Conservation (phyloP, 768 basidiomycete species). For the Serendipita sp. region DNA sequence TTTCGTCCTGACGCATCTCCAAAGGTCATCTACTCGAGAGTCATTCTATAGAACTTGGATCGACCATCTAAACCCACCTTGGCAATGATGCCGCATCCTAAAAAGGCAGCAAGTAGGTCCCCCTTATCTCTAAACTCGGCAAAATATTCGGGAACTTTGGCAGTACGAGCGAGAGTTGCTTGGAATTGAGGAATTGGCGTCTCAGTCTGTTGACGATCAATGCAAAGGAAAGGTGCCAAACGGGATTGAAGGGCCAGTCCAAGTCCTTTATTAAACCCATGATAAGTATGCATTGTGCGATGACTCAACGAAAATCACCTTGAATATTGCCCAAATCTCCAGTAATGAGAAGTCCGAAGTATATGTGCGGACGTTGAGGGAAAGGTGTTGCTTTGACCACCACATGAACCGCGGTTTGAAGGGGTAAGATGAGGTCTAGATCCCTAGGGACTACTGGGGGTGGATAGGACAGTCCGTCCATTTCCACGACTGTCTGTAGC, state of each 20-base stretch:
- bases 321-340: constrained; percentile 58
- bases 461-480: constrained; percentile 1
- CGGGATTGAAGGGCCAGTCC: constrained; percentile 55
- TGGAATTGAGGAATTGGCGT: constrained; percentile 26
- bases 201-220: constrained; percentile 46
- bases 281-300: not conserved
- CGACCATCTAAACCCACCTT: constrained; percentile 33
- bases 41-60: not conserved
- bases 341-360: constrained; percentile 66
- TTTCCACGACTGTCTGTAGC: constrained; percentile 14
- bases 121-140: constrained; percentile 78
- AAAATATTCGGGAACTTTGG: constrained; percentile 76
- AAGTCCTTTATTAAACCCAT: constrained; percentile 28
- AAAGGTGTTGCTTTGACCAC: constrained; percentile 45
- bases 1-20: constrained; percentile 47
- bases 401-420: constrained; percentile 53
- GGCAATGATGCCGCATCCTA: constrained; percentile 70
- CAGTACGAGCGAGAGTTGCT: constrained; percentile 41
- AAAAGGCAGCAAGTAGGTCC: constrained; percentile 62
- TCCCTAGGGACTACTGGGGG: constrained; percentile 5
- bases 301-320: constrained; percentile 25
- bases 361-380: constrained; percentile 52
- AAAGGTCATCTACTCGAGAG: constrained; percentile 44
- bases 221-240: constrained; percentile 43
- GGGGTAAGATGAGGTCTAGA: constrained; percentile 20